Evolutionary conservation across 2,329 filamentous ascomycete genomes (phyloP), one percentile per base, ranked within the genome.

Genomic region (Sclerotinia sclerotiorum): DNA sequence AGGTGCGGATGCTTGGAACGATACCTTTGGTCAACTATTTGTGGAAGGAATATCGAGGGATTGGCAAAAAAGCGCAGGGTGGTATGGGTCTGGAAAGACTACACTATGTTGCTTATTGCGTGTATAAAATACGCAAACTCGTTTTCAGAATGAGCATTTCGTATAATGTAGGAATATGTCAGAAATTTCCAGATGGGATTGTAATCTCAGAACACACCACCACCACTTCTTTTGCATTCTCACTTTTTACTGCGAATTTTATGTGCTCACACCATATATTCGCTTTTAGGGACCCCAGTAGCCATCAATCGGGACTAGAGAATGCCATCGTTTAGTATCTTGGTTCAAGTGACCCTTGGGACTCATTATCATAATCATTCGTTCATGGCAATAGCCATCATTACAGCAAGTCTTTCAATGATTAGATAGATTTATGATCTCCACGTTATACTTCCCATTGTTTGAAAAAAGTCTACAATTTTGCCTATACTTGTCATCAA

Each of bases 91-190:
- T 51, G n/a, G n/a, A 27, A 49, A 51, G 60, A 6, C 60, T 39
- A n/a, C 51, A 39, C 46, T n/a, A 24, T 51, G n/a, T 39, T 51
- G 60, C 58, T 51, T n/a, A 62, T 62, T 49, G 46, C n/a, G 32
- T 62, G 46, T 51, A 51, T 62, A 51, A 62, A 21, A 62, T 19
- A 62, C 29, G n/a, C 32, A 62, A 62, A 39, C 46, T 15, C 21
- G 35, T 62, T 62, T 29, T 62, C 46, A 51, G n/a, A 46, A 62
- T 39, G 60, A 27, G 60, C 15, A n/a, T 27, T 62, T 24, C 32
- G 46, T 51, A 51, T 27, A 51, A 51, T 35, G 60, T 62, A 62
- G 29, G 46, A 42, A 62, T 27, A 51, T 51, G n/a, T 51, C 60
- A 24, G 39, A 42, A 49, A 51, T 5, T n/a, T 42, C 8, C 46